Evolutionary conservation across 2,329 filamentous ascomycete genomes (phyloP).

Genomic region (Fusarium papillatum): DNA sequence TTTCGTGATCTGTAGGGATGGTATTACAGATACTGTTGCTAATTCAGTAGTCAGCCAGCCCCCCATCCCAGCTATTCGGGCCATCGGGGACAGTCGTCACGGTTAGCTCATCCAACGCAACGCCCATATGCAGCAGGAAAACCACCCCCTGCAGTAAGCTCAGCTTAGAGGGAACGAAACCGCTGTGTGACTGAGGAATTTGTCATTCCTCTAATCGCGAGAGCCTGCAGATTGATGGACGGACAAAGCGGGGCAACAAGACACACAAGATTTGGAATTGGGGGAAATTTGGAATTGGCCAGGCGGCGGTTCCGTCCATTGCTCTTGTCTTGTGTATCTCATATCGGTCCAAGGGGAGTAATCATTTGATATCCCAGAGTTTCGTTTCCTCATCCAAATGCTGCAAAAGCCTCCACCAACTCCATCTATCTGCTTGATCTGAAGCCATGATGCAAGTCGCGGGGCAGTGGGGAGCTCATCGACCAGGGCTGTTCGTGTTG

Average conservation of each 20-base stretch:
- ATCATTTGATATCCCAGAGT: neutral
- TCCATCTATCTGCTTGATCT: conserved; percentile 11
- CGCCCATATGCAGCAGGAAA: conserved; percentile 15
- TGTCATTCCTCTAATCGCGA: conserved; percentile 24
- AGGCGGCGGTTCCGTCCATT: neutral
- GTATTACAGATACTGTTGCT: neutral
- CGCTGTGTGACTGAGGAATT: conserved; percentile 37
- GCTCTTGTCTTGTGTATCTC: neutral
- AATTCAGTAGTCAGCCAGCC: neutral
- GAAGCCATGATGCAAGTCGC: conserved; percentile 25
- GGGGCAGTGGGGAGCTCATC: conserved; percentile 36
- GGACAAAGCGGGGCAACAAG: conserved; percentile 31
- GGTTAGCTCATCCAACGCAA: conserved; percentile 36
- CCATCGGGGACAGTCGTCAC: conserved; percentile 32
- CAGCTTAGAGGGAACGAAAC: neutral
- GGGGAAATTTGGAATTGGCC: neutral
- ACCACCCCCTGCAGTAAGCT: neutral
- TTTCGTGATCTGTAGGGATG: neutral
- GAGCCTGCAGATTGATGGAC: conserved; percentile 13
- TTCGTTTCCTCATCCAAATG: neutral
- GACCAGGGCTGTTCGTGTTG: neutral
- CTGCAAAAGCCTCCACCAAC: neutral
- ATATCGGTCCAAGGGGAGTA: neutral
- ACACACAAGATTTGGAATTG: conserved; percentile 18
- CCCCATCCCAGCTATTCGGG: conserved; percentile 16